phyloP scores from a whole-genome alignment of 768 basidiomycete genomes.

The Russula abietina region DNA sequence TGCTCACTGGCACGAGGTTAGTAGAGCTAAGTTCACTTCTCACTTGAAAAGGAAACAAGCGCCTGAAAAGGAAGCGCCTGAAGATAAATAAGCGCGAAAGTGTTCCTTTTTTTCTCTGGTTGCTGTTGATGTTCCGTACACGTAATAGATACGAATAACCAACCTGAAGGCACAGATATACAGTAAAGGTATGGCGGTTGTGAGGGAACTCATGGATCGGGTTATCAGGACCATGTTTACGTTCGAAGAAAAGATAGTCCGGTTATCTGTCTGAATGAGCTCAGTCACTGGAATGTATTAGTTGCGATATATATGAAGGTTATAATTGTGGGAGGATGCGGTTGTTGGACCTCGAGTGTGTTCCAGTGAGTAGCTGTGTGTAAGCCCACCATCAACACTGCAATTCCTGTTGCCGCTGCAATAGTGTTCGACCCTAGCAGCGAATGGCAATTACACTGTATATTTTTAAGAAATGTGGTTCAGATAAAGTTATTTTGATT shows the following conservation, averaged over 20 bases:
- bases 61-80: slow-evolving; percentile 2
- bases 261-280: not conserved
- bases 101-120: slow-evolving; percentile 11
- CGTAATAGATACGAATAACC: slow-evolving; percentile 9
- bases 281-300: too few relatives aligned
- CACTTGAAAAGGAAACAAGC: slow-evolving; percentile 3
- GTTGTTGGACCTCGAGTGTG: too few relatives aligned
- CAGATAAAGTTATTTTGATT: too few relatives aligned
- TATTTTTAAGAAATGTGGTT: too few relatives aligned
- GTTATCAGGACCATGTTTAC: not conserved
- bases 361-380: too few relatives aligned
- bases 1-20: not conserved
- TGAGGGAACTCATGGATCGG: not conserved
- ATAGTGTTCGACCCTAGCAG: too few relatives aligned
- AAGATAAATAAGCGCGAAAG: slow-evolving; percentile 8
- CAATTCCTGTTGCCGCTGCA: too few relatives aligned
- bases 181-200: slow-evolving; percentile 1
- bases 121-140: slow-evolving; percentile 12
- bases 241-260: not conserved
- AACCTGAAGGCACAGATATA: slow-evolving; percentile 1
- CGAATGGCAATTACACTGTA: too few relatives aligned
- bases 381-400: too few relatives aligned
- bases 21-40: not conserved
- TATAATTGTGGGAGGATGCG: too few relatives aligned
- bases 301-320: too few relatives aligned